Base-by-base conservation (phyloP, 1,284 basidiomycete genomes). In the Rhodotorula sp. region DNA sequence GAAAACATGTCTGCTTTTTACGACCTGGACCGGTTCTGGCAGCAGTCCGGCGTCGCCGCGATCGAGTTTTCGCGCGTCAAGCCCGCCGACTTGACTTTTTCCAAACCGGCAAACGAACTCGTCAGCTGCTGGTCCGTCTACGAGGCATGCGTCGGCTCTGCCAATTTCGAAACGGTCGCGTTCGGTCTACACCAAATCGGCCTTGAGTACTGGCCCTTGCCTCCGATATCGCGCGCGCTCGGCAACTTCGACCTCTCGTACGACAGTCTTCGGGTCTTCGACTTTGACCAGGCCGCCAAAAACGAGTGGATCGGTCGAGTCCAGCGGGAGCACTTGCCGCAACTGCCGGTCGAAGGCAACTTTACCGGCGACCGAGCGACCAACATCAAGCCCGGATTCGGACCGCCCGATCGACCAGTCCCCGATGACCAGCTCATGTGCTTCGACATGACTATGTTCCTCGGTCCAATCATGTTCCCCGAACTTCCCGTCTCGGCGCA, bases 401-500 rank as follows among this genome's bases (percentile, higher is more conserved):
- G 55, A 20, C 62, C 70, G 12, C 6, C 6, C 18, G 24, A 29
- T 6, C 12, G 67, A 8, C 18, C 37, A 0, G 14, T 60, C 18
- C 74, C 74, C 5, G 53, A 51, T 8, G 70, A 76, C 57, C 75
- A 76, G 33, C 24, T 76, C 48, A 55, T 72, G 46, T 74, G 72
- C 57, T 68, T 74, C 56, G 75, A 76, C 70, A 72, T 74, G 62
- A 67, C 75, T 26, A 63, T 76, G 42, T 76, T 76, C 64, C 29
- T 76, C 33, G 70, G 75, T 0, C 70, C 72, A 0, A 55, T 74
- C 64, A 68, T 70, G 67, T 74, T 74, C 53, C 55, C 45, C 17
- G 62, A 70, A 18, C 55, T 63, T 8, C 65, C 66, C 6, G 42
- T 49, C 22, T 17, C 33, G 1, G 46, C 48, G 7, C 26, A 42